Conservation (phyloP, 176 grass and related monocot species). For the Oryza rufipogon region DNA sequence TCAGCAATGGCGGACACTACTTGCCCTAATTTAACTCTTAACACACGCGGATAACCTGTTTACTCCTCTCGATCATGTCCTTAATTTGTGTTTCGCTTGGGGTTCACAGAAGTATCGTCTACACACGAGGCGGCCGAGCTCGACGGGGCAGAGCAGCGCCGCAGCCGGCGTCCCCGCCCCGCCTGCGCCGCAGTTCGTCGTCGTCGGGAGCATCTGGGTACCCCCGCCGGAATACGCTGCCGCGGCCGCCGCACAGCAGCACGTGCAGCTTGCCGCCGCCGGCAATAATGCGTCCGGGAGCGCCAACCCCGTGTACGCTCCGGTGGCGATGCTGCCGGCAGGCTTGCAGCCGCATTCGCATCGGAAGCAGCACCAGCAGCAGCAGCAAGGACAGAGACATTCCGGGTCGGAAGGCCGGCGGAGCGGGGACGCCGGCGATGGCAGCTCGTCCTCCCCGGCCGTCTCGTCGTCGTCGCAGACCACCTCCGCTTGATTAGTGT, state of each 20-base stretch:
- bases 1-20: constrained; percentile 10
- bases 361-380: neutral
- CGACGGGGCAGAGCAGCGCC: constrained; percentile 38
- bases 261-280: neutral
- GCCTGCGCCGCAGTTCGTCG: constrained; percentile 47
- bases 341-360: neutral
- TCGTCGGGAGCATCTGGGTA: constrained; percentile 63
- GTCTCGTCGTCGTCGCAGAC: constrained; percentile 61
- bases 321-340: constrained; percentile 38
- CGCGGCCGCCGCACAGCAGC: constrained; percentile 12
- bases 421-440: constrained; percentile 21
- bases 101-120: constrained; percentile 65
- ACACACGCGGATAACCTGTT: neutral
- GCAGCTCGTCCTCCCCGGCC: constrained; percentile 39
- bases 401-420: constrained; percentile 12
- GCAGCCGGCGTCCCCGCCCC: neutral
- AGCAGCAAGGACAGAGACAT: neutral
- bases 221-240: constrained; percentile 46
- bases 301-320: constrained; percentile 38
- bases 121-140: constrained; percentile 59
- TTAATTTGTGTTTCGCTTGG: neutral
- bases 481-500: constrained; percentile 35
- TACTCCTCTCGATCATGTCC: neutral
- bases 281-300: constrained; percentile 11
- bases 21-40: neutral